phyloP scores from a whole-genome alignment of 2,329 filamentous ascomycete genomes.

The Aspergillus fructus region DNA sequence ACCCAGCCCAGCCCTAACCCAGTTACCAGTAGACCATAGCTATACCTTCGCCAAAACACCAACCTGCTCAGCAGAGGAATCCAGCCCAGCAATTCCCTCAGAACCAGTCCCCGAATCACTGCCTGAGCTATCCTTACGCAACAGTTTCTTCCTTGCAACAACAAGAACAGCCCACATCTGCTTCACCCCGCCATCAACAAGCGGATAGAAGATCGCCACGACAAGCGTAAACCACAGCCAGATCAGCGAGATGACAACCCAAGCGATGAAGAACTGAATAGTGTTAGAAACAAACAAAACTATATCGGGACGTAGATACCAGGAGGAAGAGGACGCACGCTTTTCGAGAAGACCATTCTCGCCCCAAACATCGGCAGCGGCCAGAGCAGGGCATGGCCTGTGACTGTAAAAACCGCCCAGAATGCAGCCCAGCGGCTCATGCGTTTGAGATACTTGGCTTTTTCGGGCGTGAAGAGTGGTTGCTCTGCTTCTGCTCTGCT shows the following conservation, averaged over 20 bases:
- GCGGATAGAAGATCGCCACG: conserved; percentile 2
- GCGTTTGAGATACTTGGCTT: neutral
- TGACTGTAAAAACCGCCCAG: neutral
- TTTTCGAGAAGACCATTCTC: neutral
- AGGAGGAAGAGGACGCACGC: neutral
- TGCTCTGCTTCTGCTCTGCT: neutral
- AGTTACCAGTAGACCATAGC: too few species aligned
- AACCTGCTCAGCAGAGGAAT: too few species aligned
- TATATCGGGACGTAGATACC: too few species aligned
- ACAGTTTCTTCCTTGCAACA: too few species aligned
- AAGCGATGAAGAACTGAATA: neutral
- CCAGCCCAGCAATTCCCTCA: too few species aligned
- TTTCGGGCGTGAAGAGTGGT: neutral
- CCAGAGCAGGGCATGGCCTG: neutral
- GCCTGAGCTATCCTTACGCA: too few species aligned
- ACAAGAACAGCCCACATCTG: too few species aligned
- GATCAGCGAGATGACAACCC: conserved; percentile 2
- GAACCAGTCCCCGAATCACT: too few species aligned
- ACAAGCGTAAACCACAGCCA: conserved; percentile 7
- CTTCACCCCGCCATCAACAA: too few species aligned
- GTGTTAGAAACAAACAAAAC: too few species aligned
- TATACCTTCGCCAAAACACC: too few species aligned
- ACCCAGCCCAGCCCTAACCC: too few species aligned
- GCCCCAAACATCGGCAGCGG: neutral
- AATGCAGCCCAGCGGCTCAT: conserved; percentile 6